phyloP scores from a whole-genome alignment of 1,139 yeast genomes.

The Groenewaldozyma auringiensis region DNA sequence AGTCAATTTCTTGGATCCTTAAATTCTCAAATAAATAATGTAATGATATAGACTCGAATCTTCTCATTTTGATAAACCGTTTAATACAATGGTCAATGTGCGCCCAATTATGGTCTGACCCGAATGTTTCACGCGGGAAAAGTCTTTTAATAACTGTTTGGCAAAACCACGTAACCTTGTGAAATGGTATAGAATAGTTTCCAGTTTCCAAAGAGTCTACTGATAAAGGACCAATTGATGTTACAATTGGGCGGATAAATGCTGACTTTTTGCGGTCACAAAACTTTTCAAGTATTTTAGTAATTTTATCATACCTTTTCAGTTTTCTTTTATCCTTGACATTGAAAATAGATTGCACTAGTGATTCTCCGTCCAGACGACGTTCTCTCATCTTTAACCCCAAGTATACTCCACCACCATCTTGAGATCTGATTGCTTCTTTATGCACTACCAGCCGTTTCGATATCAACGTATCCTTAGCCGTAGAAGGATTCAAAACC shows the following conservation, averaged over 20 bases:
- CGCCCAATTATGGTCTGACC: slow-evolving; percentile 44
- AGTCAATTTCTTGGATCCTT: slow-evolving; percentile 35
- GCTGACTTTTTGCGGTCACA: not conserved
- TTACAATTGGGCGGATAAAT: not conserved
- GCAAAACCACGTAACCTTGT: slow-evolving; percentile 15
- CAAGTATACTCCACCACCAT: not conserved
- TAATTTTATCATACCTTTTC: not conserved
- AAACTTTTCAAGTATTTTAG: not conserved
- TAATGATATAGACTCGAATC: slow-evolving; percentile 28
- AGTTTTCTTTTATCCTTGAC: not conserved
- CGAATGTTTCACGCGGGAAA: slow-evolving; percentile 51
- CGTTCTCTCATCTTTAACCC: not conserved
- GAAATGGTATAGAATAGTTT: slow-evolving; percentile 6
- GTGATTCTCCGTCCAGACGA: not conserved
- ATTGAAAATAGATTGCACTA: not conserved
- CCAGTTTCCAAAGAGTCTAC: not conserved
- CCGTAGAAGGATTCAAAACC: not conserved
- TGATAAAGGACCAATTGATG: not conserved
- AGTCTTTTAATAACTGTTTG: slow-evolving; percentile 25
- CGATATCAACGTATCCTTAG: not conserved
- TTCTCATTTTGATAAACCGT: slow-evolving; percentile 33
- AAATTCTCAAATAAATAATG: slow-evolving; percentile 30
- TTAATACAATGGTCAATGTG: slow-evolving; percentile 36
- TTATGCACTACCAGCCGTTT: not conserved
- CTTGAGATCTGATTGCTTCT: not conserved